A percentile compares a stretch with the other conserved stretches of the same genome.
These are phyloP conservation scores for Metschnikowia lachancei DNA, from an alignment of 805 yeast genomes.

Conservation along the genomic window DNA sequence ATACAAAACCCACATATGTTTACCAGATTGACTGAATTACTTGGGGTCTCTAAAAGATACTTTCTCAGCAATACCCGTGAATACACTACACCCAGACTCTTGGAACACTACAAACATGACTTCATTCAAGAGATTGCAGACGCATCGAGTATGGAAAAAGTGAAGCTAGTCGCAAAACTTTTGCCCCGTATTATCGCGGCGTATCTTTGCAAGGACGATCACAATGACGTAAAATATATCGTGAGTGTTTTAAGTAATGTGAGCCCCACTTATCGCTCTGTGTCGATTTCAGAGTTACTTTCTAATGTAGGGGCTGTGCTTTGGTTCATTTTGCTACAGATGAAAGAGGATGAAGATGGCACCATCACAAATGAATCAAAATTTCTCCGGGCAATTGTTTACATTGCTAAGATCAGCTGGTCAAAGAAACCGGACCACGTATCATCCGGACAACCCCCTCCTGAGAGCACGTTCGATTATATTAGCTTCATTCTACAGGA, in stretches of 20 bases:
- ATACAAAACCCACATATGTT: constrained; percentile 60
- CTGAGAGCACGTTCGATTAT: constrained; percentile 22
- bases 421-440: constrained; percentile 12
- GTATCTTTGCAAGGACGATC: constrained; percentile 49
- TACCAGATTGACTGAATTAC: constrained; percentile 57
- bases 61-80: constrained; percentile 68
- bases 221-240: constrained; percentile 49
- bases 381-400: constrained; percentile 44
- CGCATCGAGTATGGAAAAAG: constrained; percentile 44
- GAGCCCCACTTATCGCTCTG: constrained; percentile 44
- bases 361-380: constrained; percentile 30
- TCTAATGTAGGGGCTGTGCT: constrained; percentile 39
- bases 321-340: constrained; percentile 35
- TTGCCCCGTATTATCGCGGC: constrained; percentile 57
- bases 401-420: constrained; percentile 32
- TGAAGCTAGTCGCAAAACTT: constrained; percentile 47
- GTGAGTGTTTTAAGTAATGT: constrained; percentile 52
- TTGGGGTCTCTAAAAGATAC: constrained; percentile 58
- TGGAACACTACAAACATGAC: constrained; percentile 63
- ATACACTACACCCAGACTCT: constrained; percentile 72
- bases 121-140: constrained; percentile 62
- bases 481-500: constrained; percentile 43
- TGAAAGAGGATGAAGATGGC: constrained; percentile 31
- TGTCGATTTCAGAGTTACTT: constrained; percentile 33
- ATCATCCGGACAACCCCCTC: constrained; percentile 9